Evolutionary conservation across 1,284 basidiomycete genomes (phyloP), one percentile per base, ranked within the genome.

Genomic region (Trichosporon coremiiforme): DNA sequence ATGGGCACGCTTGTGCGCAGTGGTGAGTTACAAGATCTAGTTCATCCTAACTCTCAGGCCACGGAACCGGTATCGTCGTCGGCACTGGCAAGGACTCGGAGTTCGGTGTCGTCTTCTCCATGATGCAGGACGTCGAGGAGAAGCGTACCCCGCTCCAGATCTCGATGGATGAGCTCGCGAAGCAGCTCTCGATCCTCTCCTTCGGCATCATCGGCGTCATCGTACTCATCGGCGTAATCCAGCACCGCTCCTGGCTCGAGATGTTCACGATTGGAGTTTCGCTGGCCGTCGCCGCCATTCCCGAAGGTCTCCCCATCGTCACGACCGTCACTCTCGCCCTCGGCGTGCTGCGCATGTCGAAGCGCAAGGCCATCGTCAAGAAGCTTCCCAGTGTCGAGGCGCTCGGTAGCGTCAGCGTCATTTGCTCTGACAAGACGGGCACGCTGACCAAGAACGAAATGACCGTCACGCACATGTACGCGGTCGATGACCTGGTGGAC

Each of bases 241-340:
- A 98, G 80, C 86, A 88, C 35, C 87, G 95, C n/a, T 88, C 91
- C 13, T 97, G 94, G 94, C 85, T 98, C 10, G 95, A 98, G 66
- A 98, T 98, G 96, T 98, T 98, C 79, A 98, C 95, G 10, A 98
- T 98, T 74, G 95, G 95, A 85, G 95, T 98, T 4, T 98, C 95
- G 1, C 88, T 98, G 69, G 95, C 95, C 22, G 95, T 98, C 15
- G 96, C 95, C 67, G 95, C 95, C 45, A 98, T 98, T 73, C 95
- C 95, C 0, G 96, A 98, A 84, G 96, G 96, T 29, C 84, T 99
- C 17, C 96, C 96, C 0, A 98, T 98, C 73, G 96, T 98, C 33
- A 97, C 95, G 0, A 98, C 95, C 0, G 95, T 99, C 17, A 98
- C 96, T 1, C 89, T 99, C 29, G 95, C 95, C 0, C 87, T 98